phyloP scores from a whole-genome alignment of 1,284 basidiomycete species.

The Cryptococcus floricola region DNA sequence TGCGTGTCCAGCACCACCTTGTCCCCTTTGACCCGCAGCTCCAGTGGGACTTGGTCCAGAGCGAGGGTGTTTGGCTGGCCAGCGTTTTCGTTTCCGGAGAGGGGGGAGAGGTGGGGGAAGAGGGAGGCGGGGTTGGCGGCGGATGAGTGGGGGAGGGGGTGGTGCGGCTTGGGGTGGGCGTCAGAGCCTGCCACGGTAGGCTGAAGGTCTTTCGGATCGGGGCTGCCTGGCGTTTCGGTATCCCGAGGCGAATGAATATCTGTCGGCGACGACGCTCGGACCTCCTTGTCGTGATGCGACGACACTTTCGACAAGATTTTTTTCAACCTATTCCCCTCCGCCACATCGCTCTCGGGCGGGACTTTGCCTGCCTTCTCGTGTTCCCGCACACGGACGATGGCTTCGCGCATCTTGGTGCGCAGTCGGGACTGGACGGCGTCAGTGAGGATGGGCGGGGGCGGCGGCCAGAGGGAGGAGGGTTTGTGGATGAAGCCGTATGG shows the following conservation, averaged over 20 bases:
- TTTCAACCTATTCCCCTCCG: not conserved
- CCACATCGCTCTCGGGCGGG: not conserved
- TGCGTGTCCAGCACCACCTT: constrained; percentile 54
- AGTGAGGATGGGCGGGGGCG: constrained; percentile 71
- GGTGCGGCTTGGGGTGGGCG: constrained; percentile 26
- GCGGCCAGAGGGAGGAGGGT: constrained; percentile 86
- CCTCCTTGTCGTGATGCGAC: not conserved
- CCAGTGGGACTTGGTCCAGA: constrained; percentile 27
- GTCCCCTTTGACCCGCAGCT: constrained; percentile 24
- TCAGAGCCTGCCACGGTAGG: not conserved
- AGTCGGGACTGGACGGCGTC: constrained; percentile 61
- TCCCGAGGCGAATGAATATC: too few species aligned
- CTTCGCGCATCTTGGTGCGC: constrained; percentile 61
- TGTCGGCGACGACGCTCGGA: too few species aligned
- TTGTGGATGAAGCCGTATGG: constrained; percentile 56
- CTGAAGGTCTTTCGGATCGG: not conserved
- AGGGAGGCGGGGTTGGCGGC: constrained; percentile 35
- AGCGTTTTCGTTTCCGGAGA: constrained; percentile 1
- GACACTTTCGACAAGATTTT: not conserved
- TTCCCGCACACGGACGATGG: constrained; percentile 49
- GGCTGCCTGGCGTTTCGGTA: too few species aligned
- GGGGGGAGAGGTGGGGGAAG: constrained; percentile 15
- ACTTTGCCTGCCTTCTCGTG: constrained; percentile 2
- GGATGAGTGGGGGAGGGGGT: constrained; percentile 21
- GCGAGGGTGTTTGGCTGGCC: constrained; percentile 28